Conservation (phyloP, 176 grass and related monocot species). For the Hyparrhenia diplandra region DNA sequence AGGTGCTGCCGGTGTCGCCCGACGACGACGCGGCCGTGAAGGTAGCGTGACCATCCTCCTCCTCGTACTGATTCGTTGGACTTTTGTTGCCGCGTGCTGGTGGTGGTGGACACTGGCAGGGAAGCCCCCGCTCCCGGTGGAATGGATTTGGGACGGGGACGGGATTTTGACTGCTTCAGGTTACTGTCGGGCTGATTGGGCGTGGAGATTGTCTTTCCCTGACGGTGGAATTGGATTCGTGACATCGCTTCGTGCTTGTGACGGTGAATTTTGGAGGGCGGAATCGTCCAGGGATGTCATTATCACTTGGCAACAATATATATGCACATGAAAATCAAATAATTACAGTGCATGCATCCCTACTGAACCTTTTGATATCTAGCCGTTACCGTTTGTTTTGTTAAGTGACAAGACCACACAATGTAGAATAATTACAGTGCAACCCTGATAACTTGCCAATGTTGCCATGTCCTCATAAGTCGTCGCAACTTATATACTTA, state of each 20-base stretch:
- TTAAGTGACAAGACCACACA: background rate
- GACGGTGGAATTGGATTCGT: conserved; percentile 31
- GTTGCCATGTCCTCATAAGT: background rate
- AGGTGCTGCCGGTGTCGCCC: conserved; percentile 57
- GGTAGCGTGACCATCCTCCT: conserved; percentile 13
- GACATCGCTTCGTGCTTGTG: background rate
- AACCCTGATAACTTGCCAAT: background rate
- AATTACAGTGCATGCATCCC: background rate
- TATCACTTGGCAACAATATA: background rate
- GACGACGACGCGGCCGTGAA: conserved; percentile 51
- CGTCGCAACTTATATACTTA: background rate
- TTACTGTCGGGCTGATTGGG: conserved; percentile 12
- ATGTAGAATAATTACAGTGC: background rate
- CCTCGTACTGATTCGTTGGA: background rate
- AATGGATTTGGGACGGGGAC: conserved; percentile 12
- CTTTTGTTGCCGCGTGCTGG: background rate
- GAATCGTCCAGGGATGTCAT: background rate
- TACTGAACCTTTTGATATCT: background rate
- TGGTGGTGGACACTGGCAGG: background rate
- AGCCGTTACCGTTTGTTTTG: conserved; percentile 4
- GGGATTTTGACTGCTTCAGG: background rate
- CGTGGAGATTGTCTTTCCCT: background rate
- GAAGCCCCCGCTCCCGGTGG: background rate
- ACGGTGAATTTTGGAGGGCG: background rate
- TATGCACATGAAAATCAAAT: background rate